Conservation (phyloP, 257 asterid genomes). For the Linaria vulgaris region DNA sequence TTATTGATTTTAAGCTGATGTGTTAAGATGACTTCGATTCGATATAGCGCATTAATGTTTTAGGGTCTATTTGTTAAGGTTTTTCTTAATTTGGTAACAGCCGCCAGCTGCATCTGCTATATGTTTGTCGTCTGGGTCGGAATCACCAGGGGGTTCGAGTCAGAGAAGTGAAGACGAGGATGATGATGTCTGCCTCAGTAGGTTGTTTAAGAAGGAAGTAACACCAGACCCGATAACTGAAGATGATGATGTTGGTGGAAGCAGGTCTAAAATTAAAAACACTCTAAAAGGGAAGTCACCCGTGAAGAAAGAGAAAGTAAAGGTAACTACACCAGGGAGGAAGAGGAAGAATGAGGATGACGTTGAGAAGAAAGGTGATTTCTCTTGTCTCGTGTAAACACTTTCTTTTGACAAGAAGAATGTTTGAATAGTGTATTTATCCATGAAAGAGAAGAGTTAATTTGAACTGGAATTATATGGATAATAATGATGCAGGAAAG, state of each 20-base stretch:
- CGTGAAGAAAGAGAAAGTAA: slow-evolving; percentile 30
- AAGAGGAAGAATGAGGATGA: slow-evolving; percentile 44
- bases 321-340: slow-evolving; percentile 33
- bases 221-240: slow-evolving; percentile 18
- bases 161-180: slow-evolving; percentile 48
- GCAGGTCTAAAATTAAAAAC: slow-evolving; percentile 23
- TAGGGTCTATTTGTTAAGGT: not conserved
- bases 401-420: not conserved
- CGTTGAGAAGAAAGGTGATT: slow-evolving; percentile 37
- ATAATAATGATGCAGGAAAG: slow-evolving; percentile 43
- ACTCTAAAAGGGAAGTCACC: slow-evolving; percentile 40
- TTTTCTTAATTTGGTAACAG: slow-evolving; percentile 31
- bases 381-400: not conserved
- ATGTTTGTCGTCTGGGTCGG: slow-evolving; percentile 54
- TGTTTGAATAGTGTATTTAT: slow-evolving; percentile 6
- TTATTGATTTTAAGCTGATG: not conserved
- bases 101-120: slow-evolving; percentile 44
- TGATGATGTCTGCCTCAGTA: slow-evolving; percentile 49
- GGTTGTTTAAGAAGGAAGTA: slow-evolving; percentile 47
- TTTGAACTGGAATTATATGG: slow-evolving; percentile 2
- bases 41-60: not conserved
- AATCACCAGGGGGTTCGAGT: slow-evolving; percentile 38
- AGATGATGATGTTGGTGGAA: slow-evolving; percentile 29
- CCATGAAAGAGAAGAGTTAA: slow-evolving; percentile 1
- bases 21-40: not conserved